A percentile compares a stretch with the other conserved stretches of the same genome.
These are phyloP conservation scores for Irpex sp. DNA, from an alignment of 1,284 basidiomycete species.

Conservation along the genomic window DNA sequence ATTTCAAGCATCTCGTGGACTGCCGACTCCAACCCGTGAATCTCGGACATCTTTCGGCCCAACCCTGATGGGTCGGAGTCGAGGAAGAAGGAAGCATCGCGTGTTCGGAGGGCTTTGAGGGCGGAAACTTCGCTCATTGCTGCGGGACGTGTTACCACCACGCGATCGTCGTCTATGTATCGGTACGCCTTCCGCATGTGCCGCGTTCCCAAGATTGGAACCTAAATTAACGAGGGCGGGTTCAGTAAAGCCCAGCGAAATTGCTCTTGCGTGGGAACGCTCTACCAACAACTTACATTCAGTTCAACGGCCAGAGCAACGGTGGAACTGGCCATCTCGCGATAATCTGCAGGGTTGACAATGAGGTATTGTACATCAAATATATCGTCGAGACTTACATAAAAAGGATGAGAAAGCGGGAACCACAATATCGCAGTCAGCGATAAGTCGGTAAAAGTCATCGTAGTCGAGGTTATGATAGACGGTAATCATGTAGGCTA, in stretches of 20 bases:
- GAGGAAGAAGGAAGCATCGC: conserved; percentile 19
- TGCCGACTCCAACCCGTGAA: conserved; percentile 11
- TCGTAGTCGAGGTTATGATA: conserved; percentile 28
- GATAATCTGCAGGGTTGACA: conserved; percentile 21
- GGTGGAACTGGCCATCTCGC: conserved; percentile 35
- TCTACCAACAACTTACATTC: conserved; percentile 20
- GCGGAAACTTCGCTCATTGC: conserved; percentile 34
- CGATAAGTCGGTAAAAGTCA: conserved; percentile 33
- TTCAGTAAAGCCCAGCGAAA: not conserved
- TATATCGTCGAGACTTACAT: conserved; percentile 9
- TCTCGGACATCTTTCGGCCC: conserved; percentile 12
- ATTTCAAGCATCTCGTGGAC: conserved; percentile 17
- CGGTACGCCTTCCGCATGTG: conserved; percentile 32
- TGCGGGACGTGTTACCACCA: conserved; percentile 32
- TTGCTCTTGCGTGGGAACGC: not conserved
- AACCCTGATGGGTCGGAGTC: conserved; percentile 15
- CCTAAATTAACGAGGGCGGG: conserved; percentile 15
- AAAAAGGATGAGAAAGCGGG: conserved; percentile 31
- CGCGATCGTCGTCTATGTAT: conserved; percentile 33
- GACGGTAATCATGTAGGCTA: conserved; percentile 31
- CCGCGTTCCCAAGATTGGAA: conserved; percentile 33
- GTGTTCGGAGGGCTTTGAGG: conserved; percentile 31
- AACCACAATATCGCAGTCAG: conserved; percentile 33
- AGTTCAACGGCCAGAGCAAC: conserved; percentile 34
- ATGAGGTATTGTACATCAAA: not conserved